These are phyloP conservation scores for Angophora floribunda DNA, from an alignment of 345 rosid species.

Conservation along the genomic window DNA sequence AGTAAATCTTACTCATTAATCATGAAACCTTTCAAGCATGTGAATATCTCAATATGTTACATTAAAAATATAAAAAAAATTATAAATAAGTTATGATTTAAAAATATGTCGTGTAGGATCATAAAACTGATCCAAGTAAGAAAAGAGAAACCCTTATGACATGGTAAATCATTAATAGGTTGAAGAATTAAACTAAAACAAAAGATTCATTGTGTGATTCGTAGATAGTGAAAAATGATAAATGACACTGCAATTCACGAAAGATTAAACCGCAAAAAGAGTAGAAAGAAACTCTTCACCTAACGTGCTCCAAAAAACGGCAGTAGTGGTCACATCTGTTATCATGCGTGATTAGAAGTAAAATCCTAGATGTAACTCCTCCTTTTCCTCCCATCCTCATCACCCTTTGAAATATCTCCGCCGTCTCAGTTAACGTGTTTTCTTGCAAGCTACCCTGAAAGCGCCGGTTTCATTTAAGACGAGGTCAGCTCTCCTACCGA, in stretches of 20 bases:
- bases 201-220: background rate
- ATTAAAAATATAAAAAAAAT: background rate
- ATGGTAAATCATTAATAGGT: background rate
- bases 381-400: background rate
- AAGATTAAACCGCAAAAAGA: background rate
- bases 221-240: background rate
- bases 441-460: background rate
- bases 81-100: background rate
- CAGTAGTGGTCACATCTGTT: background rate
- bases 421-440: background rate
- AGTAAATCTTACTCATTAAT: too few relatives aligned
- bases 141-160: background rate
- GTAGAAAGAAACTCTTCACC: background rate
- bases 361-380: background rate
- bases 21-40: background rate
- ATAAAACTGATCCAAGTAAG: background rate
- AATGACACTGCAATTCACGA: background rate
- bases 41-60: background rate
- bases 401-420: background rate
- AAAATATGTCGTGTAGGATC: fast-evolving
- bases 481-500: background rate
- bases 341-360: background rate
- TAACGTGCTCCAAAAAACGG: background rate
- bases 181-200: background rate
- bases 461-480: background rate